These are phyloP conservation scores for Zoysia japonica DNA, from an alignment of 176 grass and related monocot genomes.

Conservation along the genomic window DNA sequence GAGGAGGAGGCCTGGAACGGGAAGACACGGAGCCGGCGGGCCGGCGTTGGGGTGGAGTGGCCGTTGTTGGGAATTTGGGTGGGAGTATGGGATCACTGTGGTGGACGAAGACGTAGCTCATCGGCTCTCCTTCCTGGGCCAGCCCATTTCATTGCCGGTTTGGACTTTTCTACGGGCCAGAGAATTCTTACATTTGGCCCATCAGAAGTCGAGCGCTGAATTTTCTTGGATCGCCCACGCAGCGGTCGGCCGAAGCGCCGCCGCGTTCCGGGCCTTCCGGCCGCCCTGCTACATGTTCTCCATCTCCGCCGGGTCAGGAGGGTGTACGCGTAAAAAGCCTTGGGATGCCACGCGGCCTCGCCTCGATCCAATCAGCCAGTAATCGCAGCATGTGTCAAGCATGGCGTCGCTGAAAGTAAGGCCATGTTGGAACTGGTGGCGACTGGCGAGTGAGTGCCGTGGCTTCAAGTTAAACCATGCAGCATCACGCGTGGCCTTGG, in stretches of 20 bases:
- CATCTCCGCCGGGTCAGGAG: no score
- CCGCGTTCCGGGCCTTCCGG: neutral
- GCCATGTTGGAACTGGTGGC: neutral
- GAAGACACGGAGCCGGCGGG: slow-evolving; percentile 35
- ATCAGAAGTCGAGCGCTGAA: neutral
- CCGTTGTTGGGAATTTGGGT: slow-evolving; percentile 5
- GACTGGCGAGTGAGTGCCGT: neutral
- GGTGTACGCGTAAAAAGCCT: neutral
- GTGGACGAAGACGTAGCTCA: slow-evolving; percentile 33
- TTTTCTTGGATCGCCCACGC: neutral
- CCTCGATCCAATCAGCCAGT: neutral
- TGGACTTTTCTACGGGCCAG: neutral
- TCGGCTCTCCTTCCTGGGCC: neutral
- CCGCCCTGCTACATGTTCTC: neutral
- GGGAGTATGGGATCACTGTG: slow-evolving; percentile 43
- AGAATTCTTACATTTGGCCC: neutral
- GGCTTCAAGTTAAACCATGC: slow-evolving; percentile 11
- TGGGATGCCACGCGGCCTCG: no score
- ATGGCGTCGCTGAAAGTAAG: neutral
- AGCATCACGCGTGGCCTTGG: neutral
- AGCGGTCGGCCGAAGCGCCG: neutral
- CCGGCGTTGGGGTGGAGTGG: neutral
- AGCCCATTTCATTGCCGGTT: neutral
- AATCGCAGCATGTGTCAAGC: neutral
- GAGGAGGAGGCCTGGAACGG: slow-evolving; percentile 4